phyloP scores from a whole-genome alignment of 805 yeast species.

The Naumovozyma castellii region DNA sequence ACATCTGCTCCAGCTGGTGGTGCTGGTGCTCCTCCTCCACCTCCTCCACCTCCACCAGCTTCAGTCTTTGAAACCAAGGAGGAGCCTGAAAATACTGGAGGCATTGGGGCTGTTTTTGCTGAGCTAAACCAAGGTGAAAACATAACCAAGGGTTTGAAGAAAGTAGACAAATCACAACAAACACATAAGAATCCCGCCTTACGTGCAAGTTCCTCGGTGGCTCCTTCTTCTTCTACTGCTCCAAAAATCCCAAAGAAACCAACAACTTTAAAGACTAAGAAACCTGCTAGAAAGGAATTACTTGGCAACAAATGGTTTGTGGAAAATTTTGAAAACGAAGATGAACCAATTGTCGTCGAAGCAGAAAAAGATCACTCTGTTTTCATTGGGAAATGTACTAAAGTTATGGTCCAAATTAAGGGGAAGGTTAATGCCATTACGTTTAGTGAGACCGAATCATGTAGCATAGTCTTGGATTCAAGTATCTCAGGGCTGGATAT shows the following conservation, averaged over 20 bases:
- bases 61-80: slow-evolving; percentile 43
- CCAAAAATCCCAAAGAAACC: slow-evolving; percentile 87
- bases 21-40: slow-evolving; percentile 64
- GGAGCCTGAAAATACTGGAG: slow-evolving; percentile 28
- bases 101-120: slow-evolving; percentile 85
- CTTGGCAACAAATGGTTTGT: slow-evolving; percentile 84
- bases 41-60: slow-evolving; percentile 88
- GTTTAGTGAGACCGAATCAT: slow-evolving; percentile 57
- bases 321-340: slow-evolving; percentile 62
- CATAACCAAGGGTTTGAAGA: slow-evolving; percentile 77
- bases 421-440: slow-evolving; percentile 91
- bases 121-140: slow-evolving; percentile 77
- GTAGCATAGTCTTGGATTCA: slow-evolving; percentile 74
- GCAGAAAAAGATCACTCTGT: slow-evolving; percentile 82
- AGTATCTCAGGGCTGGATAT: slow-evolving; percentile 82
- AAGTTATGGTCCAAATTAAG: slow-evolving; percentile 66
- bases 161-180: slow-evolving; percentile 89
- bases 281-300: slow-evolving; percentile 60
- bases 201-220: slow-evolving; percentile 46
- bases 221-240: slow-evolving; percentile 26
- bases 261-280: slow-evolving; percentile 40
- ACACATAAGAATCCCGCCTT: slow-evolving; percentile 85
- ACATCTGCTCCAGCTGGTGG: slow-evolving; percentile 31
- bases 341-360: slow-evolving; percentile 49
- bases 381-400: slow-evolving; percentile 72